phyloP scores from a whole-genome alignment of 129 eudicot species.

The Flaveria robusta region DNA sequence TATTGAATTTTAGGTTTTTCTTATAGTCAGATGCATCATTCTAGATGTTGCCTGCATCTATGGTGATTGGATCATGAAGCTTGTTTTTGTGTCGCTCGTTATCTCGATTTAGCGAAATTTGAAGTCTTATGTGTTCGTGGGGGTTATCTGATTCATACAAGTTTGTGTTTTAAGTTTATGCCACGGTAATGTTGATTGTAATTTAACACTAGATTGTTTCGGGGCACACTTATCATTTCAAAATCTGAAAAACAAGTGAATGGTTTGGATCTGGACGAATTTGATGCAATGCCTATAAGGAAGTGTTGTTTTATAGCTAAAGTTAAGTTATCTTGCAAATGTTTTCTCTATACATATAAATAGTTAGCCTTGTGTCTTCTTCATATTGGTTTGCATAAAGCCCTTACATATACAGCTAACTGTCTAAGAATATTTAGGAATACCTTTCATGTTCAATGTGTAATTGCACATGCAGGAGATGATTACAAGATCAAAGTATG shows the following conservation, averaged over 20 bases:
- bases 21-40: not conserved
- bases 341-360: not conserved
- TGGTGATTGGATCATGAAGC: not conserved
- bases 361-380: not conserved
- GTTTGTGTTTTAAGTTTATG: slow-evolving; percentile 16
- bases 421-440: not conserved
- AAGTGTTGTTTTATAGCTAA: slow-evolving; percentile 21
- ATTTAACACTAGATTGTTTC: not conserved
- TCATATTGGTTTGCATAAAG: not conserved
- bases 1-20: not conserved
- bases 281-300: slow-evolving; percentile 11
- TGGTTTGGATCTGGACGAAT: slow-evolving; percentile 25
- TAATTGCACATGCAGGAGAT: slow-evolving; percentile 58
- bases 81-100: not conserved
- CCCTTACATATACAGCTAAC: too few species aligned
- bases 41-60: not conserved
- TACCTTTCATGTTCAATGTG: slow-evolving; percentile 15
- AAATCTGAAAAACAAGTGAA: not conserved
- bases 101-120: not conserved
- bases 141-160: not conserved
- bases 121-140: slow-evolving; percentile 1
- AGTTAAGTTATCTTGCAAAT: not conserved
- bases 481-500: slow-evolving; percentile 87
- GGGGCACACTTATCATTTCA: not conserved
- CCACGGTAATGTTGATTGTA: slow-evolving; percentile 10